These are phyloP conservation scores for Calamus simplicifolius DNA, from an alignment of 176 grass and related monocot species.

Conservation along the genomic window DNA sequence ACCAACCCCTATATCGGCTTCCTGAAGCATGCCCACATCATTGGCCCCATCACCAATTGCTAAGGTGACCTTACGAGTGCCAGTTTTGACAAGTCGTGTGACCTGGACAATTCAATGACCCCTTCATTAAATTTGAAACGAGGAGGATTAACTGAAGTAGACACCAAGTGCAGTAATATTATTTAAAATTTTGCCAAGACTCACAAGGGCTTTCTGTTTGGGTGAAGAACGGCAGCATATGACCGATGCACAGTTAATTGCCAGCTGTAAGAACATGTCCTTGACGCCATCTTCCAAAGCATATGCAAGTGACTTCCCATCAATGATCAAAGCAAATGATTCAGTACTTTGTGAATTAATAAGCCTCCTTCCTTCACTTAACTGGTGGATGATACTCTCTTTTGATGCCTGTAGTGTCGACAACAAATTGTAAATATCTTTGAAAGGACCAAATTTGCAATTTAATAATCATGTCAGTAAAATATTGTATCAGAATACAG, in stretches of 20 bases:
- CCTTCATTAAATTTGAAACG: not conserved
- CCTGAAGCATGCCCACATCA: slow-evolving; percentile 96
- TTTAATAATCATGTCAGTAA: no score
- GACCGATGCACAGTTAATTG: slow-evolving; percentile 54
- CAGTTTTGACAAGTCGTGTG: slow-evolving; percentile 69
- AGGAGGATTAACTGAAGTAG: not conserved
- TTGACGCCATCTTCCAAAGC: slow-evolving; percentile 51
- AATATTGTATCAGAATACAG: no score
- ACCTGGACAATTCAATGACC: slow-evolving; percentile 28
- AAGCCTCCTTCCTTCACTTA: slow-evolving; percentile 43
- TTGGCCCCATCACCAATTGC: slow-evolving; percentile 92
- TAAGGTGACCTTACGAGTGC: slow-evolving; percentile 56
- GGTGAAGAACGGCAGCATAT: slow-evolving; percentile 94
- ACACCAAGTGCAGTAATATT: no score
- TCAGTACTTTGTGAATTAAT: slow-evolving; percentile 28
- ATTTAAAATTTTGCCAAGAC: not conserved
- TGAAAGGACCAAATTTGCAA: no score
- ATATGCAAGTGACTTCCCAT: slow-evolving; percentile 78
- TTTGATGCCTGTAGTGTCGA: slow-evolving; percentile 41
- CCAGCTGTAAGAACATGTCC: slow-evolving; percentile 51
- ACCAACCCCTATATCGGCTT: slow-evolving; percentile 89
- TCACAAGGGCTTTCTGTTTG: slow-evolving; percentile 93
- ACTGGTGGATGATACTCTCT: slow-evolving; percentile 41
- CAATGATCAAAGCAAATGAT: slow-evolving; percentile 74
- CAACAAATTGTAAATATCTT: no score